Evolutionary conservation across 2,329 filamentous ascomycete genomes (phyloP), one percentile per base, ranked within the genome.

Genomic region (Alternaria brassicicola): DNA sequence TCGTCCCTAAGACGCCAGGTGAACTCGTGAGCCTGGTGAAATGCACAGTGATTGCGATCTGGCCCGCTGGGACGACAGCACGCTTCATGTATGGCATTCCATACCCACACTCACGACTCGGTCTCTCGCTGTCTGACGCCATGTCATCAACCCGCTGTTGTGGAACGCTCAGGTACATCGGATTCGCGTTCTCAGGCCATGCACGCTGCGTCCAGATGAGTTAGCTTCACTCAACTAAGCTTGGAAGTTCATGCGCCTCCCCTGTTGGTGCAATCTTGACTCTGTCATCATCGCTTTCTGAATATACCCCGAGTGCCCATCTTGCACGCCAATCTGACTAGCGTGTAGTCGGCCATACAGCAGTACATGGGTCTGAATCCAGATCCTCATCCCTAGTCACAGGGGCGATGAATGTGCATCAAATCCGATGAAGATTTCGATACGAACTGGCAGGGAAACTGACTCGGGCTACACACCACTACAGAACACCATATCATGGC

Each of bases 171-270:
- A 57, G 55, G 55, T 36, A 58, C 51, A 45, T 58, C 51, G 38
- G 31, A 45, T 55, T 58, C 55, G 55, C 36, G 9, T 58, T 50
- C 6, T 59, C 56, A 59, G 51, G 51, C 51, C 56, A 55, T 59
- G 56, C 56, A 55, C 25, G 30, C 45, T 15, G 38, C 15, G 26
- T 46, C 43, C 19, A 19, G 50, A 45, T 19, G 39, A 50, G 55
- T 55, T 55, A 50, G 56, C 35, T 45, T 31, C 42, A 21, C 25
- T 54, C 31, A 38, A 31, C 38, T 49, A 39, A 58, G 54, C 50
- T 43, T 36, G 31, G 36, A 53, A 31, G 13, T 38, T 49, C 26
- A 54, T 58, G 55, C 51, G 43, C 43, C 43, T 36, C 19, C 28
- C 55, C 33, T 55, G 51, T 46, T 46, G 21, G 43, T 45, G 21